Evolutionary conservation across 1,284 basidiomycete species (phyloP), one percentile per base, ranked within the genome.

Genomic region (Puccinia brachypodii): DNA sequence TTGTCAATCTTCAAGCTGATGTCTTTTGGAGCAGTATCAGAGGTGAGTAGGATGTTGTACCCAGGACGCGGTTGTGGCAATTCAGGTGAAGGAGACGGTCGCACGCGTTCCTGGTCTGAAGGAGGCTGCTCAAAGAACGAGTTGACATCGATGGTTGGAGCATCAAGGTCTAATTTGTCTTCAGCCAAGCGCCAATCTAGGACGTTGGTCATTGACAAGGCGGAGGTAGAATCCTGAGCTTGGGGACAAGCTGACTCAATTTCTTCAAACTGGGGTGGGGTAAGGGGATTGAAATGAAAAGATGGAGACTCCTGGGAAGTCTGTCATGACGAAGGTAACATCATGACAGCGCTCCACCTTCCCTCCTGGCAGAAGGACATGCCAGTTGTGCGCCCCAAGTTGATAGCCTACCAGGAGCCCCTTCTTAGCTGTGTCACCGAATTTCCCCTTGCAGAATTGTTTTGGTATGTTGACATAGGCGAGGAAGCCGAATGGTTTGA

Each of bases 291-390:
- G 33, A n/a, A 36, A 40, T 68, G 64, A 38, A 33, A 72, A 72
- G 33, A 72, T 16, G 33, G 69, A 28, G 28, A 75, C 19, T 33
- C 73, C 73, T 19, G 73, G 73, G 36, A 75, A 75, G 19, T 58
- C 50, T 33, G 25, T 40, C 25, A 60, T 25, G 14, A 28, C n/a
- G 38, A 60, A 60, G 4, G 6, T 16, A 8, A 73, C 69, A 25
- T 73, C 69, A 47, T 73, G 69, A 53, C 69, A 47, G 38, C 42
- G 16, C 31, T 47, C 42, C 7, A 73, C 28, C 8, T 7, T 31
- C 11, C 33, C 42, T 13, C 25, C 19, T 44, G 11, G 14, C 69
- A 50, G 9, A 19, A 73, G 25, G 25, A 73, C 28, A 13, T 42
- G 28, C 42, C 47, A 73, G 28, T 73, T 73, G 25, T 47, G 8